Evolutionary conservation across 2,329 filamentous ascomycete species (phyloP).

Genomic region (Berkeleyomyces rouxiae): DNA sequence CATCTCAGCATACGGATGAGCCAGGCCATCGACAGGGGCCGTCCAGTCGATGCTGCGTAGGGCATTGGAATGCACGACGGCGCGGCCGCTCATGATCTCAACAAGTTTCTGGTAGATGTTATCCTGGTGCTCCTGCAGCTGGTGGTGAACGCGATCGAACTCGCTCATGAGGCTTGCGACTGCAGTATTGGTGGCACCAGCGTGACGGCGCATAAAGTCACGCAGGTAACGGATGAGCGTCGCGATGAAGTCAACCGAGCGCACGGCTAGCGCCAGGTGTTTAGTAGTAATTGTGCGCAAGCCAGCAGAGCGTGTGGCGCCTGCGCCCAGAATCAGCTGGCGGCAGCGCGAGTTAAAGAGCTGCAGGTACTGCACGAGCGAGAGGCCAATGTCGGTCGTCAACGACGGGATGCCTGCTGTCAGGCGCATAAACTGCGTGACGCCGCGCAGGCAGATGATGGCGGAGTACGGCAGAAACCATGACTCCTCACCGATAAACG

Average conservation of each 20-base stretch:
- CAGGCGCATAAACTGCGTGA: conserved; percentile 69
- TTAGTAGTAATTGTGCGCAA: conserved; percentile 94
- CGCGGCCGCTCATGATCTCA: conserved; percentile 75
- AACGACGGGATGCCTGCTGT: conserved; percentile 77
- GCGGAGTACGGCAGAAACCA: conserved; percentile 79
- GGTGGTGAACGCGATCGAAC: conserved; percentile 71
- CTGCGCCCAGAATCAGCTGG: conserved; percentile 91
- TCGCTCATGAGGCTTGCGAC: conserved; percentile 53
- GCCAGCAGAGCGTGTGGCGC: conserved; percentile 73
- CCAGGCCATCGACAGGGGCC: conserved; percentile 19
- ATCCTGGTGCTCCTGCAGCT: conserved; percentile 77
- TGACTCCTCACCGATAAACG: conserved; percentile 66
- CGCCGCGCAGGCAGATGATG: conserved; percentile 60
- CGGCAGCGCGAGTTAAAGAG: conserved; percentile 91
- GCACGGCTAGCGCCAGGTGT: conserved; percentile 79
- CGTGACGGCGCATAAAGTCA: conserved; percentile 75
- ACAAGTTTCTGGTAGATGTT: conserved; percentile 86
- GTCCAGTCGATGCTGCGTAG: conserved; percentile 61
- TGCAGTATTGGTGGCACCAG: conserved; percentile 27
- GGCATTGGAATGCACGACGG: conserved; percentile 53
- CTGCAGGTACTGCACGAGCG: conserved; percentile 71
- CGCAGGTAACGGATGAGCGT: conserved; percentile 77
- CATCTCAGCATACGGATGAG: conserved; percentile 67
- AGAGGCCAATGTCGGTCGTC: conserved; percentile 63
- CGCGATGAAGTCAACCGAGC: conserved; percentile 75